Base-by-base conservation (phyloP, 2,329 filamentous ascomycete genomes). In the Aspergillus glaucus region DNA sequence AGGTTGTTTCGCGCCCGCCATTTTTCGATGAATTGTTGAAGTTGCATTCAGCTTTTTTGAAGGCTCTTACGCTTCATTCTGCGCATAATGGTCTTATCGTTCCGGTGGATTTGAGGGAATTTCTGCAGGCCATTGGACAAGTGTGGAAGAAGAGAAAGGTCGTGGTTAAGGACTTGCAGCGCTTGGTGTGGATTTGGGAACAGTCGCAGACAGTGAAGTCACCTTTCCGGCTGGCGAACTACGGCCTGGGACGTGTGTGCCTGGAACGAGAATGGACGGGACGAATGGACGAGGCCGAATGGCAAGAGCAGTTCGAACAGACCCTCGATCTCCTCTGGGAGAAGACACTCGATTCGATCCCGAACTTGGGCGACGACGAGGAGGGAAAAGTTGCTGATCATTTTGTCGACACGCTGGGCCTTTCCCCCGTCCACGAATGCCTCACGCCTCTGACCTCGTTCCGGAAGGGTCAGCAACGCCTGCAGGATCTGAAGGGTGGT, bases 101-200 rank as follows among this genome's bases (percentile, higher is more conserved):
- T 0, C 83, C 87, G 0, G 79, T 83, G 21, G 84, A 88, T 58
- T 65, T 89, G 41, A 73, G 76, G 32, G 71, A 75, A 26, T 74
- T 90, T 32, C 75, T 79, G 30, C 81, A 81, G 8, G 77, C 82
- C 49, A 74, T 88, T 37, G 80, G 85, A 10, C 78, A 81, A 54
- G 73, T 84, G 34, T 91, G 86, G 86, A 84, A 85, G 50, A 88
- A 86, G 69, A 78, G 85, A 28, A 76, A 76, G 49, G 84, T 89
- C 14, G 79, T 75, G 0, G 69, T 79, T 0, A 79, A 82, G 37
- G 86, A 91, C 58, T 72, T 90, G 43, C 81, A 81, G 52, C 76
- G 80, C 52, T 79, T 84, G 53, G 67, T 91, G 19, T 85, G 84
- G 44, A 69, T 89, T n/a, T 75, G 84, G 58, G 71, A 73, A 10